Evolutionary conservation across 306 rosid genomes (phyloP).

Genomic region (Dryas octopetala): DNA sequence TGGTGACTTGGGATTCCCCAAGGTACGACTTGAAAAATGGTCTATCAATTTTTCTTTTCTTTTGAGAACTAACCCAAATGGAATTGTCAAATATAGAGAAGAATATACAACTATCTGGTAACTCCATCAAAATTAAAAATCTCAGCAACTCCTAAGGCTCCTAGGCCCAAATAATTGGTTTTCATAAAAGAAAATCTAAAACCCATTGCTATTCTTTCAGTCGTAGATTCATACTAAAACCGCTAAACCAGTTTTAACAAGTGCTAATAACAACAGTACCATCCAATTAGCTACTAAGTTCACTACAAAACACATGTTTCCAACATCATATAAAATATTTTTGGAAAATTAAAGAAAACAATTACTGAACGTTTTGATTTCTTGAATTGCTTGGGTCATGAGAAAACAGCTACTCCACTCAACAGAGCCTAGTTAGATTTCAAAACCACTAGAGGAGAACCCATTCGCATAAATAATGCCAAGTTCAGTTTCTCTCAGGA

Average conservation of each 20-base stretch:
- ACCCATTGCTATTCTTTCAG: not conserved
- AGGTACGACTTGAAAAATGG: too few relatives aligned
- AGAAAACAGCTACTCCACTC: not conserved
- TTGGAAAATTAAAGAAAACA: not conserved
- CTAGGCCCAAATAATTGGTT: too few relatives aligned
- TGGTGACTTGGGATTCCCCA: too few relatives aligned
- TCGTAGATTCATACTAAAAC: not conserved
- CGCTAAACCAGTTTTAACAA: not conserved
- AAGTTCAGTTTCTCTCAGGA: conserved; percentile 1
- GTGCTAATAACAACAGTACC: not conserved
- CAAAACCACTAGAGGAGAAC: not conserved
- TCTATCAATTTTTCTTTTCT: too few relatives aligned
- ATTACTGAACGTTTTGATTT: too few relatives aligned
- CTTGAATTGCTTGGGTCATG: not conserved
- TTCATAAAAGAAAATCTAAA: not conserved
- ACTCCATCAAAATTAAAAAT: not conserved
- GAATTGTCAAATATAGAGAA: too few relatives aligned
- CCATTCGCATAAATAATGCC: not conserved
- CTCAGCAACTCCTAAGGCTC: not conserved
- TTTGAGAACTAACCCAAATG: too few relatives aligned
- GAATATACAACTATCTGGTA: too few relatives aligned
- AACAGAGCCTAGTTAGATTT: not conserved
- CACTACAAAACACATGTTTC: not conserved
- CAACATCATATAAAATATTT: not conserved
- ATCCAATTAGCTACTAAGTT: not conserved